Conservation (phyloP, 1,139 yeast species). For the Yamadazyma atmosphaerica region DNA sequence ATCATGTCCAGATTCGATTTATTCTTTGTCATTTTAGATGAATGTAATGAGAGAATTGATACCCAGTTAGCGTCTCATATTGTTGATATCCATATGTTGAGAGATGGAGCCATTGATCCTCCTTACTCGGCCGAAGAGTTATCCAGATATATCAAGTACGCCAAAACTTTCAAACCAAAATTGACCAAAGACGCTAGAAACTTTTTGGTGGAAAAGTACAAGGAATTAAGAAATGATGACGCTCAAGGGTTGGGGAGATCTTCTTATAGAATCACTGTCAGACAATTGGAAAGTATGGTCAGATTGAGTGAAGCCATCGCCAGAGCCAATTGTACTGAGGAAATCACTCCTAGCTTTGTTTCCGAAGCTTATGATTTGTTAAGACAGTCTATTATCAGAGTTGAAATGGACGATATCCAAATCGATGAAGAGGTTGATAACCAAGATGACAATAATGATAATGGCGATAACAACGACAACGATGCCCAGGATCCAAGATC, state of each 20-base stretch:
- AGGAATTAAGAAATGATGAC: conserved; percentile 86
- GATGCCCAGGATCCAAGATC: conserved; percentile 12
- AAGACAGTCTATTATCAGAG: conserved; percentile 89
- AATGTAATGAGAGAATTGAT: conserved; percentile 89
- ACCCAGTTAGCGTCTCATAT: conserved; percentile 90
- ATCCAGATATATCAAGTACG: conserved; percentile 85
- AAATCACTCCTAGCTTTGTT: conserved; percentile 82
- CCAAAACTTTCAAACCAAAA: conserved; percentile 89
- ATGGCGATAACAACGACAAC: conserved; percentile 11
- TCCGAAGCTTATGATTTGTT: conserved; percentile 91
- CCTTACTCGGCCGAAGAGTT: conserved; percentile 90
- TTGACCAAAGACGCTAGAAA: conserved; percentile 83
- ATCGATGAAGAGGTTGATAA: conserved; percentile 58
- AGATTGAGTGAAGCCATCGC: conserved; percentile 96
- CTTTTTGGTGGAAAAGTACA: conserved; percentile 75
- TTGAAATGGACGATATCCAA: conserved; percentile 91
- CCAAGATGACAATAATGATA: conserved; percentile 13
- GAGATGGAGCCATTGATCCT: conserved; percentile 88
- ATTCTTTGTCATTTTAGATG: conserved; percentile 92
- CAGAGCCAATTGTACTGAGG: conserved; percentile 92
- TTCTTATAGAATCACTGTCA: conserved; percentile 91
- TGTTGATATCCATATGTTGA: conserved; percentile 86
- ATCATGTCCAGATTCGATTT: conserved; percentile 98
- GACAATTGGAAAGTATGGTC: conserved; percentile 94
- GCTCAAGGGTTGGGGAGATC: conserved; percentile 88